phyloP scores from a whole-genome alignment of 371 early-diverging fungal species.

The Amoeboaphelidium protococcarum region DNA sequence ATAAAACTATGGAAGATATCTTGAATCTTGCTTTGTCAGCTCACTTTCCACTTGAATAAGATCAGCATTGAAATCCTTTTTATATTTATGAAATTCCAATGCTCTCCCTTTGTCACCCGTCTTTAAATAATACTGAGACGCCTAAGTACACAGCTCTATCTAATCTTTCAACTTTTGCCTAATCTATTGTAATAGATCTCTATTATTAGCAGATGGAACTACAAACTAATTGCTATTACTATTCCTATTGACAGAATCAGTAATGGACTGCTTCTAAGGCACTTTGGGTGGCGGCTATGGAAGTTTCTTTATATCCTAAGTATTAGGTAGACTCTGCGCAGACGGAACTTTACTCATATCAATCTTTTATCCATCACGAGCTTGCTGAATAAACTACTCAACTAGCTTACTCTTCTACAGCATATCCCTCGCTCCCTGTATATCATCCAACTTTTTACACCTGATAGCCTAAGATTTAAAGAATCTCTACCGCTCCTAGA shows the following conservation, averaged over 20 bases:
- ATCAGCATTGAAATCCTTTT: conserved; percentile 27
- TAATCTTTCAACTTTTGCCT: conserved; percentile 18
- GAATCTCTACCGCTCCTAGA: conserved; percentile 8
- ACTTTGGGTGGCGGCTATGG: conserved; percentile 7
- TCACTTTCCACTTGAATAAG: conserved; percentile 22
- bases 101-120: conserved; percentile 13
- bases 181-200: conserved; percentile 15
- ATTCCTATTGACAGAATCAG: conserved; percentile 7
- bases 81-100: conserved; percentile 19
- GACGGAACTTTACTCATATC: too few species aligned
- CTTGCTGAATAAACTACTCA: too few species aligned
- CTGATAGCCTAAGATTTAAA: too few species aligned
- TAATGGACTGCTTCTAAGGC: conserved; percentile 9
- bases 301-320: conserved; percentile 2
- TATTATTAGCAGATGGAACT: conserved; percentile 12
- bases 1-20: not conserved
- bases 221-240: conserved; percentile 1
- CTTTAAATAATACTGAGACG: conserved; percentile 20
- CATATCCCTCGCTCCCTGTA: too few species aligned
- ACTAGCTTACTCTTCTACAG: too few species aligned
- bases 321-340: not conserved
- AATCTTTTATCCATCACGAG: too few species aligned
- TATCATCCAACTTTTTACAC: too few species aligned
- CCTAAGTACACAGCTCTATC: conserved; percentile 28
- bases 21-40: conserved; percentile 10